Evolutionary conservation across 1,284 basidiomycete genomes (phyloP), one percentile per base, ranked within the genome.

Genomic region (Rhodotorula sp.): DNA sequence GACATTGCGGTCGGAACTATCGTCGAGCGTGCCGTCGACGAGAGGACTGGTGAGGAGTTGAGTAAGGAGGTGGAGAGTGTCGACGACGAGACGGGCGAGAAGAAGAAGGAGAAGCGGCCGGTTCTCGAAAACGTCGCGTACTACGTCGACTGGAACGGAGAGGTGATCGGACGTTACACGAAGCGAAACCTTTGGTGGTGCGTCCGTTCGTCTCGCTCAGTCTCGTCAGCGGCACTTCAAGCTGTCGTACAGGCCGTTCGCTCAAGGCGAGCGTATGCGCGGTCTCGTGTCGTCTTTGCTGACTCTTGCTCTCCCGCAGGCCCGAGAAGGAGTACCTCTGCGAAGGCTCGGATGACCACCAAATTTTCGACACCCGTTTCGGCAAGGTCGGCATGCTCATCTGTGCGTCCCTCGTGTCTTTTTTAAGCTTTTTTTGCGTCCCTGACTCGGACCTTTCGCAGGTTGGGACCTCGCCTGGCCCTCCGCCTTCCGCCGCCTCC

Each of bases 251-350:
- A 44, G 40, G 13, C 40, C 15, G 34, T 34, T 6, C 34, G 34
- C 40, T 13, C 40, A 13, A 44, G 40, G 3, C 40, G 40, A 15
- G 10, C 20, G 8, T 54, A 8, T n/a, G 44, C 34, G 22, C 30
- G 22, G 28, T 11, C 4, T 47, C 16, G 15, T 46, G 3, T 4
- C 26, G 37, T 26, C 26, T 34, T 10, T 7, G 6, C 52, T 37
- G 54, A 28, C n/a, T 24, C n/a, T 28, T 20, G 47, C 65, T 68
- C 48, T 20, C 70, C 11, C 64, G 67, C 72, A 62, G 65, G 70
- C 75, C 75, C 4, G 76, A 77, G 68, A 75, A 73, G 52, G 71
- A 71, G 10, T 77, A 77, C 52, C 68, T 77, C 26, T 70, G 68
- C 40, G 59, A 61, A 0, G 73, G 72, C 6, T 54, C 64, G 26